phyloP scores from a whole-genome alignment of 129 eudicot species.

The Kitagawia praeruptora region DNA sequence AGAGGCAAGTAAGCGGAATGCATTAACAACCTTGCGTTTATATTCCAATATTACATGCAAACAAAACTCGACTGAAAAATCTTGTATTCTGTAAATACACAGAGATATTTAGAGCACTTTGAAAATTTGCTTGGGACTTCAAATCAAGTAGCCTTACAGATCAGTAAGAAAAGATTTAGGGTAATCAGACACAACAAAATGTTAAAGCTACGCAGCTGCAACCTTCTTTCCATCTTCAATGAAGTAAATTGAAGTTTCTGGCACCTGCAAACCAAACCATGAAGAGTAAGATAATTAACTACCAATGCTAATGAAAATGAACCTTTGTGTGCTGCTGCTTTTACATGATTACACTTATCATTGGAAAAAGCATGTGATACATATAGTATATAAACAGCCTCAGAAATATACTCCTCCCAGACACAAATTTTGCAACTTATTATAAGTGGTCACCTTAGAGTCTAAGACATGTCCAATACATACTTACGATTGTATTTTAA shows the following conservation, averaged over 20 bases:
- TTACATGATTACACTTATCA: background rate
- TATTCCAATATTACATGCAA: background rate
- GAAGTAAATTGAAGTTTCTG: conserved; percentile 84
- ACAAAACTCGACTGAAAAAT: background rate
- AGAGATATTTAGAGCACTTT: background rate
- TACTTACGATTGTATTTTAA: background rate
- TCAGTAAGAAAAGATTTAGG: background rate
- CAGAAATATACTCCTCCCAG: background rate
- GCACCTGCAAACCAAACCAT: conserved; percentile 47
- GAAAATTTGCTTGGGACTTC: background rate
- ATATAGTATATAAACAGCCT: background rate
- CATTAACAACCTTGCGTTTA: background rate
- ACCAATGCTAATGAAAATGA: no score
- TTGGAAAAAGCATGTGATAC: background rate
- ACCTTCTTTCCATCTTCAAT: conserved; percentile 96
- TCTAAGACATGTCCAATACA: background rate
- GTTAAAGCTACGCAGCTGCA: conserved; percentile 49
- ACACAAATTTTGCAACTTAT: background rate
- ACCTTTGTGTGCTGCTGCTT: background rate
- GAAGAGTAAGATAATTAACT: background rate
- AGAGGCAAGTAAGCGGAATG: background rate
- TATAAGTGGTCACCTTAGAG: background rate
- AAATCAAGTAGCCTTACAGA: background rate
- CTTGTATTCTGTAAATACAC: background rate
- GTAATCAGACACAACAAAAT: background rate